phyloP scores from a whole-genome alignment of 2,329 filamentous ascomycete genomes.

The Calonectria leucothoes region DNA sequence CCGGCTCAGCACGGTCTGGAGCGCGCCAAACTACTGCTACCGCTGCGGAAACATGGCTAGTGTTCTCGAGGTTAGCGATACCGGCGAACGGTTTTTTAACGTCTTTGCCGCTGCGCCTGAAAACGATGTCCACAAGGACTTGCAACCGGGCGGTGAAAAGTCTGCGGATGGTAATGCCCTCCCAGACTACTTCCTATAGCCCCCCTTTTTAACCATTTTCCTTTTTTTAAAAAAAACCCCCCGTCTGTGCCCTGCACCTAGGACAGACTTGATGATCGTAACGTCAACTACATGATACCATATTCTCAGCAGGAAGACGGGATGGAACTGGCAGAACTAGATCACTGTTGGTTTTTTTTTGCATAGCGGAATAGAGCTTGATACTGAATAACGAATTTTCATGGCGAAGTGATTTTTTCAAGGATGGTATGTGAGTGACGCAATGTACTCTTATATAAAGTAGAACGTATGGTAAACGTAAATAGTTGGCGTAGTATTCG shows the following conservation, averaged over 20 bases:
- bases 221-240: constrained; percentile 2
- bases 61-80: constrained; percentile 94
- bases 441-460: constrained; percentile 27
- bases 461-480: constrained; percentile 21
- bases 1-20: constrained; percentile 95
- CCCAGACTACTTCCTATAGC: constrained; percentile 78
- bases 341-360: constrained; percentile 29
- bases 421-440: constrained; percentile 16
- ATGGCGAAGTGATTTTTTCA: constrained; percentile 16
- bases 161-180: constrained; percentile 70
- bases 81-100: constrained; percentile 95
- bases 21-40: constrained; percentile 95
- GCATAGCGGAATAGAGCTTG: constrained; percentile 41
- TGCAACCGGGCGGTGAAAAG: constrained; percentile 82
- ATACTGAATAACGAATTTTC: constrained; percentile 33
- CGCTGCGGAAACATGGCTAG: constrained; percentile 97
- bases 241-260: constrained; percentile 5
- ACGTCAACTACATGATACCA: constrained; percentile 39
- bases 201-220: background rate
- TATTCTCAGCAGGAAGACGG: constrained; percentile 32
- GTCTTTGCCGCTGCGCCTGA: constrained; percentile 97
- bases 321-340: constrained; percentile 26
- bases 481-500: constrained; percentile 24
- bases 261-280: constrained; percentile 34
- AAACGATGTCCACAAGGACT: constrained; percentile 90